Percentiles rank a stretch among this genome's conserved stretches.
phyloP scores from a whole-genome alignment of 2,329 filamentous ascomycete genomes.

The Botrytis fragariae region DNA sequence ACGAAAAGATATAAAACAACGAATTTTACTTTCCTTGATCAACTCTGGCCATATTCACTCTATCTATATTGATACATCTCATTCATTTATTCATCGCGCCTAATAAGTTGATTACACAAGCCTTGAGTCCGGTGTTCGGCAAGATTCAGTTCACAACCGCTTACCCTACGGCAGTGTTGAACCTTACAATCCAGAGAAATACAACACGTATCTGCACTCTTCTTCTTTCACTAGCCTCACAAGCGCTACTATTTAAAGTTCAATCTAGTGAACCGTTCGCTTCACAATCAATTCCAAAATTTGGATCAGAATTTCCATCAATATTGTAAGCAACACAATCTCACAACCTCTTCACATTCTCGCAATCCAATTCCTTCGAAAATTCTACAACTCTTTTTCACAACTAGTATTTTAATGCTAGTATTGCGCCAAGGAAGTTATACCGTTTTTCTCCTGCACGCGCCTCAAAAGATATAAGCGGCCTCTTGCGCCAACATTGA shows the following conservation, averaged over 20 bases:
- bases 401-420: neutral
- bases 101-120: neutral
- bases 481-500: neutral
- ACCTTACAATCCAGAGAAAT: neutral
- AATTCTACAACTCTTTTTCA: neutral
- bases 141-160: neutral
- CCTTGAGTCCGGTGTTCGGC: neutral
- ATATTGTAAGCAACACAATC: neutral
- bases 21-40: neutral
- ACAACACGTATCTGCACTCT: neutral
- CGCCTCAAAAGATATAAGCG: neutral
- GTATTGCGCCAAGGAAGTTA: neutral
- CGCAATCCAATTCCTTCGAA: neutral
- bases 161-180: neutral
- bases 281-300: neutral
- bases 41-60: neutral
- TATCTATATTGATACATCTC: neutral
- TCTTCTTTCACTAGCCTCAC: neutral
- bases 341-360: neutral
- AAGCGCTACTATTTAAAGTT: neutral
- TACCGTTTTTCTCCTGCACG: neutral
- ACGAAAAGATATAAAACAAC: neutral
- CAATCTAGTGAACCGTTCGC: neutral
- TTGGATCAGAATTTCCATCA: neutral
- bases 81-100: neutral